Conservation (phyloP, 2,329 filamentous ascomycete genomes). For the Pseudocercospora crystallina region DNA sequence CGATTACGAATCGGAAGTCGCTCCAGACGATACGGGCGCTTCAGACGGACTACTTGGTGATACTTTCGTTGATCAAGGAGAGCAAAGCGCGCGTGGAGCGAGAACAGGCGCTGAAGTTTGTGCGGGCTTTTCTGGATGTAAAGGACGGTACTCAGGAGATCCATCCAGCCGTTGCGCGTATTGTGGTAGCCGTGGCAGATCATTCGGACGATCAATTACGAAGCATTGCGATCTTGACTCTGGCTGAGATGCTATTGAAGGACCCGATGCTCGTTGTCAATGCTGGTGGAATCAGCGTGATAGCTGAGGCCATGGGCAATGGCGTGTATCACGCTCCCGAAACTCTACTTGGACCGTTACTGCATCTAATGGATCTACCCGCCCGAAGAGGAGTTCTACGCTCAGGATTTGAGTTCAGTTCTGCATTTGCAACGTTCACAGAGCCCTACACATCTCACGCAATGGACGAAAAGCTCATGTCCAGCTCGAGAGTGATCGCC, state of each 20-base stretch:
- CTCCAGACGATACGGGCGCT: slow-evolving; percentile 82
- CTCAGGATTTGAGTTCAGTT: slow-evolving; percentile 84
- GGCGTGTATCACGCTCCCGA: slow-evolving; percentile 91
- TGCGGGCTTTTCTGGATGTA: slow-evolving; percentile 90
- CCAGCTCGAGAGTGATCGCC: slow-evolving; percentile 90
- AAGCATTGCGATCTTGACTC: slow-evolving; percentile 87
- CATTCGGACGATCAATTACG: slow-evolving; percentile 80
- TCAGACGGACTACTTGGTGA: slow-evolving; percentile 90
- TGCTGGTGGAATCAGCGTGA: slow-evolving; percentile 77
- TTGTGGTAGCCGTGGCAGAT: slow-evolving; percentile 86
- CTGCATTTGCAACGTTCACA: slow-evolving; percentile 84
- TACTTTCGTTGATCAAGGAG: slow-evolving; percentile 90
- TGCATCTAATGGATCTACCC: slow-evolving; percentile 86
- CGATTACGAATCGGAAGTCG: slow-evolving; percentile 87
- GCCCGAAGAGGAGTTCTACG: slow-evolving; percentile 77
- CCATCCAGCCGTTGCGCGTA: slow-evolving; percentile 81
- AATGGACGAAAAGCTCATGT: slow-evolving; percentile 68
- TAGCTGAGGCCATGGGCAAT: slow-evolving; percentile 91
- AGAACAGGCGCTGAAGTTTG: slow-evolving; percentile 95
- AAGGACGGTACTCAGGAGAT: slow-evolving; percentile 89
- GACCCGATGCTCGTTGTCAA: slow-evolving; percentile 79
- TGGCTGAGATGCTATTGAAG: slow-evolving; percentile 86
- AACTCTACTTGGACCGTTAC: slow-evolving; percentile 80
- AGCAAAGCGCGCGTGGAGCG: slow-evolving; percentile 95
- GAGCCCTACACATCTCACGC: slow-evolving; percentile 64